Percentiles rank a stretch among this genome's conserved stretches.
Evolutionary conservation across 2,329 filamentous ascomycete species (phyloP).

Genomic region (Phoma sp.): DNA sequence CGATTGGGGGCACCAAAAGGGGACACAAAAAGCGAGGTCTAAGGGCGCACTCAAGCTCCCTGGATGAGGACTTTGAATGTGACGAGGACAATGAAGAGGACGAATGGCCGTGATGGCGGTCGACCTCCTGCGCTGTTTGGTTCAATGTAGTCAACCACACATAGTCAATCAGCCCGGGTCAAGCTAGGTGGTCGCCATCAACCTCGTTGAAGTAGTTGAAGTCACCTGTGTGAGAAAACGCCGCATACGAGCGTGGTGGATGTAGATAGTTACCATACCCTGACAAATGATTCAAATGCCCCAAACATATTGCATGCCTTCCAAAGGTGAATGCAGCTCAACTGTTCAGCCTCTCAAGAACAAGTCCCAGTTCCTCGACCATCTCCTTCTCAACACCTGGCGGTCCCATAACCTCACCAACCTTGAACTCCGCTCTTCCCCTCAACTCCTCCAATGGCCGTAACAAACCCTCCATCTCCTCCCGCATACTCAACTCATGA

Average conservation of each 20-base stretch:
- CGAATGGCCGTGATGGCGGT: constrained; percentile 65
- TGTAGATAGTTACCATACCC: constrained; percentile 3
- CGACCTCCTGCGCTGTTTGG: constrained; percentile 65
- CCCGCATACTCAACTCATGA: constrained; percentile 5
- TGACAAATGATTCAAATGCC: neutral
- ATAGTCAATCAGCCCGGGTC: constrained; percentile 46
- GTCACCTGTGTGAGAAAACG: neutral
- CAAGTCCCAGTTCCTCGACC: neutral
- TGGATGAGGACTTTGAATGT: constrained; percentile 63
- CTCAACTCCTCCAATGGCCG: constrained; percentile 15
- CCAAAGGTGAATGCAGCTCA: neutral
- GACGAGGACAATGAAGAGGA: constrained; percentile 71
- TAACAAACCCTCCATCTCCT: constrained; percentile 16
- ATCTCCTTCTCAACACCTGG: constrained; percentile 6
- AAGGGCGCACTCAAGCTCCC: constrained; percentile 43
- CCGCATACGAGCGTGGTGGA: neutral
- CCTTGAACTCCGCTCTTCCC: constrained; percentile 8
- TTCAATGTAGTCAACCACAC: neutral
- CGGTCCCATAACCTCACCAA: constrained; percentile 19
- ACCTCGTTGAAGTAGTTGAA: neutral
- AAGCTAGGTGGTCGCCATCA: constrained; percentile 63
- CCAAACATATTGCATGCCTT: neutral
- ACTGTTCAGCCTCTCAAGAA: neutral
- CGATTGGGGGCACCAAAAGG: constrained; percentile 47
- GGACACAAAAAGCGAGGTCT: constrained; percentile 47